These are phyloP conservation scores for Sclerospora graminicola DNA, from an alignment of 352 stramenopile species.

Conservation along the genomic window DNA sequence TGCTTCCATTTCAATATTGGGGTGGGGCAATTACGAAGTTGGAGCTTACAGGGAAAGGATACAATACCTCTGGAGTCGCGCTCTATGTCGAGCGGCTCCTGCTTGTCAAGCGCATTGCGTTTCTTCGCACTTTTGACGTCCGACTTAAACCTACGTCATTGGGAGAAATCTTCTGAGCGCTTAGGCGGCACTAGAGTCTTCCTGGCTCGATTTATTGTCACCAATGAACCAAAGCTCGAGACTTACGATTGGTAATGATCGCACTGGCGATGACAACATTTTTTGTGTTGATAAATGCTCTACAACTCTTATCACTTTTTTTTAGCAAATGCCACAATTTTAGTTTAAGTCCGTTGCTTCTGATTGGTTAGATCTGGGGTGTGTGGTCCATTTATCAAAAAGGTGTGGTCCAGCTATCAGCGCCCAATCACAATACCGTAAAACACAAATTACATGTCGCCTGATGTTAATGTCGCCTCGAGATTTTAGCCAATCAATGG, in stretches of 20 bases:
- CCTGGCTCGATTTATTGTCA: conserved; percentile 34
- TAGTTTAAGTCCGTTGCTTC: too few relatives aligned
- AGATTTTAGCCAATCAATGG: too few relatives aligned
- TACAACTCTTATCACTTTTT: too few relatives aligned
- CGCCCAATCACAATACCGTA: too few relatives aligned
- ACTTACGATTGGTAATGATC: conserved; percentile 44
- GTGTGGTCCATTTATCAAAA: too few relatives aligned
- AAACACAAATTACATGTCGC: too few relatives aligned
- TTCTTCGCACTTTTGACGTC: not conserved
- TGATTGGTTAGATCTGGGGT: too few relatives aligned
- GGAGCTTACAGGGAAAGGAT: conserved; percentile 61
- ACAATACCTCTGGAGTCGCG: conserved; percentile 11
- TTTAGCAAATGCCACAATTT: too few relatives aligned
- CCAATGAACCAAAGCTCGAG: conserved; percentile 79
- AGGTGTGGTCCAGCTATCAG: too few relatives aligned
- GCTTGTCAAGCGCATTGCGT: conserved; percentile 7
- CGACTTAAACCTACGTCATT: not conserved
- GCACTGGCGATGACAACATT: conserved; percentile 22
- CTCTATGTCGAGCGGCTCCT: conserved; percentile 1
- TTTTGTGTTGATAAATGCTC: too few relatives aligned
- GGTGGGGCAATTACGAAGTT: conserved; percentile 70
- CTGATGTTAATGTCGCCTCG: too few relatives aligned
- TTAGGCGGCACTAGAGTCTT: not conserved
- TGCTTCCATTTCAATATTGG: conserved; percentile 56
- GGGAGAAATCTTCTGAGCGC: not conserved